Evolutionary conservation across 2,329 filamentous ascomycete species (phyloP).

Genomic region (Nothophoma quercina): DNA sequence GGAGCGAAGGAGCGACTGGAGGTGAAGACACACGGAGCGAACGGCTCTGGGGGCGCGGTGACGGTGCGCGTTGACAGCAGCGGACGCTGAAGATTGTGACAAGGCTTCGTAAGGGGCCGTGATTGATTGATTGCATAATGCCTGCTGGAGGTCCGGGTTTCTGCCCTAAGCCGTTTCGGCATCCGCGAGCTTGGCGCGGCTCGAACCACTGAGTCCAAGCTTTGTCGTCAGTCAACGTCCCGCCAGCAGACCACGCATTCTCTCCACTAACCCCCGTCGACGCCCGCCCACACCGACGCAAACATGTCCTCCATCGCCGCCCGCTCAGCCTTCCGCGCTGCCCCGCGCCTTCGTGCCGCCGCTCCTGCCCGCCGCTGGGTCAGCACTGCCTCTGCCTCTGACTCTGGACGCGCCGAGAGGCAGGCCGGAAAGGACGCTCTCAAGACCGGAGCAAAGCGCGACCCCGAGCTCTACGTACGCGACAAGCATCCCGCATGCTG

Average conservation of each 20-base stretch:
- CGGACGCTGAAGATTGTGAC: constrained; percentile 9
- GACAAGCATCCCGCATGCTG: not conserved
- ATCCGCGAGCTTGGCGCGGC: constrained; percentile 5
- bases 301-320: constrained; percentile 56
- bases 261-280: constrained; percentile 24
- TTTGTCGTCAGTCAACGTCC: constrained; percentile 22
- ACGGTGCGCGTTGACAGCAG: constrained; percentile 13
- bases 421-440: constrained; percentile 58
- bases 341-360: constrained; percentile 54
- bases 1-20: constrained; percentile 29
- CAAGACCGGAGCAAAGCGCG: constrained; percentile 70
- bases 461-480: constrained; percentile 78
- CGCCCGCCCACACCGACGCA: constrained; percentile 26
- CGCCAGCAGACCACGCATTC: constrained; percentile 19
- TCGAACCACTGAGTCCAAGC: constrained; percentile 23
- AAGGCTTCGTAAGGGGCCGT: constrained; percentile 13
- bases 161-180: constrained; percentile 12
- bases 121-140: not conserved
- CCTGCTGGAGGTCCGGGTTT: not conserved
- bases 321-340: constrained; percentile 56
- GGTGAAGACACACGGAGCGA: constrained; percentile 23
- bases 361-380: constrained; percentile 44
- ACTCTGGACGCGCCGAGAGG: constrained; percentile 54
- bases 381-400: constrained; percentile 38
- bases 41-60: constrained; percentile 10